These are phyloP conservation scores for Cucurbita pepo DNA, from an alignment of 306 rosid genomes.

Conservation along the genomic window DNA sequence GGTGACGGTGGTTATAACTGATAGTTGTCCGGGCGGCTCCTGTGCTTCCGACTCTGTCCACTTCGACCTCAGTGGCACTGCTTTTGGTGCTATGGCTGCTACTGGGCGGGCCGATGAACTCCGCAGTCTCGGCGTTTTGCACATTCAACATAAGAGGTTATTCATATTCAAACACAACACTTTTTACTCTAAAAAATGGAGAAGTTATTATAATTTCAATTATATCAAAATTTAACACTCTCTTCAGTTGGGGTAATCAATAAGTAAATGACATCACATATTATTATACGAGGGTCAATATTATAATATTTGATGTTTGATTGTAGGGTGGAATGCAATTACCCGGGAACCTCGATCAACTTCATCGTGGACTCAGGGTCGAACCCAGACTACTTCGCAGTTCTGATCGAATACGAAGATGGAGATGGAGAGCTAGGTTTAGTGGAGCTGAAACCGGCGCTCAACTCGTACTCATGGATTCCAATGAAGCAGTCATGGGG, in stretches of 20 bases:
- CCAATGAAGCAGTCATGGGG: slow-evolving; percentile 62
- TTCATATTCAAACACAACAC: too few species aligned
- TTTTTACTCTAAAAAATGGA: too few species aligned
- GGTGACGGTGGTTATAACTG: slow-evolving; percentile 50
- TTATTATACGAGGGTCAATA: too few species aligned
- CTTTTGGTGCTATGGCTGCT: slow-evolving; percentile 78
- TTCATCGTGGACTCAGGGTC: slow-evolving; percentile 51
- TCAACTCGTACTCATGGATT: slow-evolving; percentile 28
- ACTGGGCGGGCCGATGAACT: slow-evolving; percentile 28
- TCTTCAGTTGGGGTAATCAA: too few species aligned
- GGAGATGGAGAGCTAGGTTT: slow-evolving; percentile 42
- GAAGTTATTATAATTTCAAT: too few species aligned
- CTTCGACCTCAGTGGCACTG: slow-evolving; percentile 71
- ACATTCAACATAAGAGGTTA: slow-evolving; percentile 37
- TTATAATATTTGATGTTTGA: too few species aligned
- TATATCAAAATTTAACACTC: too few species aligned
- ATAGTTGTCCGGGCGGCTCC: slow-evolving; percentile 40
- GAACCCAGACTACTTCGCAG: slow-evolving; percentile 37
- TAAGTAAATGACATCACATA: too few species aligned
- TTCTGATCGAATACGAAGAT: slow-evolving; percentile 30
- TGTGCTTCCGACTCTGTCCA: slow-evolving; percentile 38
- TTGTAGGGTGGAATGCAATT: slow-evolving; percentile 28
- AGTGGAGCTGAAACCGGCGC: slow-evolving; percentile 42
- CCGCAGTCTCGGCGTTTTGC: slow-evolving; percentile 35
- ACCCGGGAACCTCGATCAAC: slow-evolving; percentile 22